phyloP scores from a whole-genome alignment of 2,329 filamentous ascomycete species.

The Alternaria solani region DNA sequence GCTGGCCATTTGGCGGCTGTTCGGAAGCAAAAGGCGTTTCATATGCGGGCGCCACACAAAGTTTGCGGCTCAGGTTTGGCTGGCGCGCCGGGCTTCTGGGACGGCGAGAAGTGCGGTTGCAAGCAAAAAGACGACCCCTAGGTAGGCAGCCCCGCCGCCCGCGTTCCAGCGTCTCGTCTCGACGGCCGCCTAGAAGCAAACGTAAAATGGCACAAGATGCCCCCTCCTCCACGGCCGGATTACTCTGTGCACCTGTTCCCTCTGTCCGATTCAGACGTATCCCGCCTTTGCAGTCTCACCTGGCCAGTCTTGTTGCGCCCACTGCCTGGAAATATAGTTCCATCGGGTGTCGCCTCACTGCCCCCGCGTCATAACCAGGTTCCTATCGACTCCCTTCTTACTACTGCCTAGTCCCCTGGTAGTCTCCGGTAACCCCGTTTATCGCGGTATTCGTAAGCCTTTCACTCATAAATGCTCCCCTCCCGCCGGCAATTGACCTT shows the following conservation, averaged over 20 bases:
- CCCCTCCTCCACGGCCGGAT: background rate
- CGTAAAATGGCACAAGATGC: conserved; percentile 13
- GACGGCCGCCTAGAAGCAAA: conserved; percentile 7
- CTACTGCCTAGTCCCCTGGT: conserved; percentile 24
- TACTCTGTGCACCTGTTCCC: background rate
- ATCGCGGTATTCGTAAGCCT: conserved; percentile 25
- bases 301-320: background rate
- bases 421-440: conserved; percentile 22
- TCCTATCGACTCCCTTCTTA: conserved; percentile 21
- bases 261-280: background rate
- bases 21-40: conserved; percentile 27
- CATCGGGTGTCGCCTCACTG: conserved; percentile 24
- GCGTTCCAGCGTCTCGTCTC: conserved; percentile 14
- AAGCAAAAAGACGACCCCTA: conserved; percentile 2
- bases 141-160: conserved; percentile 15
- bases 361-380: conserved; percentile 25
- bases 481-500: conserved; percentile 27
- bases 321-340: conserved; percentile 2
- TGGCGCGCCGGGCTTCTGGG: conserved; percentile 8
- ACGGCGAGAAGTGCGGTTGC: conserved; percentile 9
- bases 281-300: background rate
- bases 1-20: conserved; percentile 15
- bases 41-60: conserved; percentile 9
- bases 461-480: conserved; percentile 21
- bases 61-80: conserved; percentile 18